Conservation (phyloP, 2,329 filamentous ascomycete species). For the Paraphoma sp. region DNA sequence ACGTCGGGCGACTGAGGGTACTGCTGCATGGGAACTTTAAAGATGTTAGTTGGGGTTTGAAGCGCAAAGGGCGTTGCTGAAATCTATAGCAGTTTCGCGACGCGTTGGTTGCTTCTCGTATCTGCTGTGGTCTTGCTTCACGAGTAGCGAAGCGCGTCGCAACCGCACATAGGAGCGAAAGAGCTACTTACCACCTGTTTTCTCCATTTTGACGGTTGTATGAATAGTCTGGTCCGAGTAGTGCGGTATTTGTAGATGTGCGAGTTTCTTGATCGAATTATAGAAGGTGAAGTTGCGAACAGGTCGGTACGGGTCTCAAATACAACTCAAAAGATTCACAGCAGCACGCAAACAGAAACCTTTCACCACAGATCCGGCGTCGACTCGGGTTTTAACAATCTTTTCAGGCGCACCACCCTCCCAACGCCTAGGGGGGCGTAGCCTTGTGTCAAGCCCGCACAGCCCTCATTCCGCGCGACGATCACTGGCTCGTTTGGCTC, state of each 20-base stretch:
- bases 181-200: conserved; percentile 40
- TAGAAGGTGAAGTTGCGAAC: background rate
- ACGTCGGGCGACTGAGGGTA: conserved; percentile 43
- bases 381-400: conserved; percentile 12
- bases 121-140: background rate
- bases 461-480: conserved; percentile 21
- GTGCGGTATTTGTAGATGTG: background rate
- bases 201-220: conserved; percentile 38
- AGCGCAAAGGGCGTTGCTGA: background rate
- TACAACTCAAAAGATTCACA: background rate
- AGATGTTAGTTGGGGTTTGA: conserved; percentile 20
- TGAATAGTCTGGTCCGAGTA: background rate
- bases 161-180: background rate
- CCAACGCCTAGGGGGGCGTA: conserved; percentile 14
- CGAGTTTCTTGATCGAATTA: background rate
- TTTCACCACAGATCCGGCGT: background rate
- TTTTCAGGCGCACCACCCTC: conserved; percentile 23
- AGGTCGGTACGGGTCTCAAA: background rate
- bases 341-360: background rate
- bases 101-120: background rate
- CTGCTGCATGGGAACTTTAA: conserved; percentile 46
- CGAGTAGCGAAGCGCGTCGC: background rate
- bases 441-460: conserved; percentile 18
- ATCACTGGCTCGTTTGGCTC: conserved; percentile 10
- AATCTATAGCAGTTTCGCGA: background rate